A percentile compares a stretch with the other conserved stretches of the same genome.
phyloP scores from a whole-genome alignment of 2,329 filamentous ascomycete genomes.

The Aspergillus sp. region DNA sequence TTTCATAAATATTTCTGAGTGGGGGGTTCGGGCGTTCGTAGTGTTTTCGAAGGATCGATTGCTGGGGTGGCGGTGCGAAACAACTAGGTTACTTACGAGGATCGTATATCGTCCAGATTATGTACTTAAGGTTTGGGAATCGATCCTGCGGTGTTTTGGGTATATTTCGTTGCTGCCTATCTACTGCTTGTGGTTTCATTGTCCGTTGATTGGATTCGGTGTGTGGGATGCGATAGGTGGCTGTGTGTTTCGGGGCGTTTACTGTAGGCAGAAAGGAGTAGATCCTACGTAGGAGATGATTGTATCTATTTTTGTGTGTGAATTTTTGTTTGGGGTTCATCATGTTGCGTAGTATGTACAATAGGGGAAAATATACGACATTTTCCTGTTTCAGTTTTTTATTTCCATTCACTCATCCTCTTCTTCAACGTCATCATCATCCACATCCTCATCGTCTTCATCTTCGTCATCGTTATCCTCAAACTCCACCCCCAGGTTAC shows the following conservation, averaged over 20 bases:
- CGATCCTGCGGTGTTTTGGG: not conserved
- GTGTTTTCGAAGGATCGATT: not conserved
- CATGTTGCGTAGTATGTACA: slow-evolving; percentile 6
- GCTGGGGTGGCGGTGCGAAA: not conserved
- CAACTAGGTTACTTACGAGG: no score
- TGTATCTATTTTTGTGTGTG: slow-evolving; percentile 1
- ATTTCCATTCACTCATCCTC: slow-evolving; percentile 4
- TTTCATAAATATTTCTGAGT: no score
- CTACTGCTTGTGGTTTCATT: no score
- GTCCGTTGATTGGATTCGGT: no score
- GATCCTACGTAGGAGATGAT: not conserved
- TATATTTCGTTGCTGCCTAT: not conserved
- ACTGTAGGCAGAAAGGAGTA: not conserved
- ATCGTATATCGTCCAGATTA: no score
- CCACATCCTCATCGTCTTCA: slow-evolving; percentile 25
- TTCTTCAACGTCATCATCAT: slow-evolving; percentile 6
- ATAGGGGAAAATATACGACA: not conserved
- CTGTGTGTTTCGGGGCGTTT: not conserved
- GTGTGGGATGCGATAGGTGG: no score
- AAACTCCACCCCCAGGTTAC: slow-evolving; percentile 70
- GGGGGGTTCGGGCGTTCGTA: no score
- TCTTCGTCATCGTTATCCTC: slow-evolving; percentile 51
- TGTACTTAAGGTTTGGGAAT: not conserved
- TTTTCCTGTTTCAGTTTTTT: not conserved
- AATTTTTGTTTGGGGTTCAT: not conserved